Percentiles rank a stretch among this genome's conserved stretches.
phyloP scores from a whole-genome alignment of 2,329 filamentous ascomycete species.

The Graphilbum sp. region DNA sequence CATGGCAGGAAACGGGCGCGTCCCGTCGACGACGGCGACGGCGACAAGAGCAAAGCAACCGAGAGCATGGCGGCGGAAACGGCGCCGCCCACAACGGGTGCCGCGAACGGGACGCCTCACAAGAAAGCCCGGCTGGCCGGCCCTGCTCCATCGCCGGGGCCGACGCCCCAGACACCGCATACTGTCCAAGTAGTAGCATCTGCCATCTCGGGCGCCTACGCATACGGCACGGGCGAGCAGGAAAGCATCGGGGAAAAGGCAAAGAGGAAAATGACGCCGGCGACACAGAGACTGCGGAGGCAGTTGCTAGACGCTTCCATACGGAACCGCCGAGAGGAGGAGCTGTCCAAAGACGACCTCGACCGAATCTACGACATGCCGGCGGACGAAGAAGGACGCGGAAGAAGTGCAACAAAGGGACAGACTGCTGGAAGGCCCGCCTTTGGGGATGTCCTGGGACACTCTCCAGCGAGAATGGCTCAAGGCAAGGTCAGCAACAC shows the following conservation, averaged over 20 bases:
- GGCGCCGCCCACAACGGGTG: not conserved
- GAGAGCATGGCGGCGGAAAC: not conserved
- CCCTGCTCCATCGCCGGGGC: not conserved
- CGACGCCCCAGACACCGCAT: conserved; percentile 10
- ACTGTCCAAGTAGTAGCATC: conserved; percentile 9
- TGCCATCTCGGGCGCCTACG: conserved; percentile 8
- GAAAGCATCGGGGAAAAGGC: not conserved
- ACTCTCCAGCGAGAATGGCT: too few relatives aligned
- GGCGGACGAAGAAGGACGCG: conserved; percentile 3
- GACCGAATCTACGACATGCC: conserved; percentile 11
- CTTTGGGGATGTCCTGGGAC: too few relatives aligned
- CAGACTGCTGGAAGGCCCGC: too few relatives aligned
- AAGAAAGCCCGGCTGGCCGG: conserved; percentile 9
- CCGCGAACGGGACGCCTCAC: not conserved
- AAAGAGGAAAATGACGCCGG: not conserved
- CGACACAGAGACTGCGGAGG: too few relatives aligned
- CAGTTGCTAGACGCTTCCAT: too few relatives aligned
- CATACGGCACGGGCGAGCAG: conserved; percentile 2
- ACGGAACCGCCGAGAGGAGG: not conserved
- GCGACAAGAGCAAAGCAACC: not conserved
- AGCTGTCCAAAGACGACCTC: not conserved
- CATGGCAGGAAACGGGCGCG: conserved; percentile 5
- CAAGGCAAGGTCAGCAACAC: too few relatives aligned
- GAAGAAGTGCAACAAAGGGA: too few relatives aligned
- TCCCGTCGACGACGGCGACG: conserved; percentile 2